Base-by-base conservation (phyloP, 192 early-diverging fungal genomes). In the Chytriomyces sp. region DNA sequence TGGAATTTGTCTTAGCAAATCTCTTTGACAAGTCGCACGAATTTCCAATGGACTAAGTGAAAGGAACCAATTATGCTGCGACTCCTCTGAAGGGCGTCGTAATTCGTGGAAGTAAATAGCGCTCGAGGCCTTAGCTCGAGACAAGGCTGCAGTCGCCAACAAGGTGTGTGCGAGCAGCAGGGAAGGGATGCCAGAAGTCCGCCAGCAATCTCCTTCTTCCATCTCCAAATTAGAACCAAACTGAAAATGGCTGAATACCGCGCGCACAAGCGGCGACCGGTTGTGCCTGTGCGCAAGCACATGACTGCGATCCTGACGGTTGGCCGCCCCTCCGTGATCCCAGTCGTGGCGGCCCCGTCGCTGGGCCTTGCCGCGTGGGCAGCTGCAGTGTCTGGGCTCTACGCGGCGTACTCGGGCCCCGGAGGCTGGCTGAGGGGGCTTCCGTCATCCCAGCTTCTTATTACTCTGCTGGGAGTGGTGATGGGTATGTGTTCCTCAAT, bases 141-240 rank as follows among this genome's bases (percentile, higher is more conserved):
- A 73, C 57, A n/a, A n/a, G n/a, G n/a, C 78, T 79, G 61, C 75
- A 76, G 38, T 77, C 79, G 79, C 84, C n/a, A 59, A 73, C n/a
- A 75, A 81, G 52, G 81, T 77, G 25, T 85, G 74, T 67, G 81
- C 84, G 31, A 73, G 67, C 17, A 52, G 62, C 75, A 68, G 56
- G 5, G 40, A 64, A 22, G 76, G 72, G 6, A n/a, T n/a, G n/a
- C n/a, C n/a, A n/a, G n/a, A n/a, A n/a, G n/a, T n/a, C n/a, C n/a
- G n/a, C n/a, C n/a, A 49, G 22, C 44, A 49, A 49, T 49, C 44
- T 49, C 44, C 44, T 49, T 49, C 44, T 49, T 49, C n/a, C n/a
- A n/a, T n/a, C n/a, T n/a, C n/a, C n/a, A n/a, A n/a, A n/a, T n/a
- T n/a, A n/a, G n/a, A n/a, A n/a, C 44, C 44, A 49, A 49, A 49